Evolutionary conservation across 75 land plant species (phyloP).

Genomic region (Gnetum montanum): DNA sequence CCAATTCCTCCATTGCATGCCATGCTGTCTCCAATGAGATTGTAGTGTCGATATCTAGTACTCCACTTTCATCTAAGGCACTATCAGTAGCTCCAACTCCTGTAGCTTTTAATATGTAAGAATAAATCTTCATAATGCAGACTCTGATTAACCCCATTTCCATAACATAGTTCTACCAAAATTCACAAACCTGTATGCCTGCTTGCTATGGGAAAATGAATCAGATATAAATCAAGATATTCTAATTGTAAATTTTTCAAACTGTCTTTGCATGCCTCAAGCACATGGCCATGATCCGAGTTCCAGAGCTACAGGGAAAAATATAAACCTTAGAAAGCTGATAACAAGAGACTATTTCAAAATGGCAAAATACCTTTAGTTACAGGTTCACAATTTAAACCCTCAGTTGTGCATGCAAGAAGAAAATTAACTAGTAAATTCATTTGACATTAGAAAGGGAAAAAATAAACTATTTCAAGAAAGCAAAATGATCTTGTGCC

Average conservation of each 20-base stretch:
- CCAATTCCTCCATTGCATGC: conserved; percentile 97
- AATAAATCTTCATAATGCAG: no score
- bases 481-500: conserved; percentile 30
- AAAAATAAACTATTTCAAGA: conserved; percentile 3
- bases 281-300: conserved; percentile 92
- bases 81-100: conserved; percentile 88
- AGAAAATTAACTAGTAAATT: no score
- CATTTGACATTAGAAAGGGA: no score
- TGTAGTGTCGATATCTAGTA: conserved; percentile 84
- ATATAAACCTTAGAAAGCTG: not conserved
- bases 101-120: conserved; percentile 12
- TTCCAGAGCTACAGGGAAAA: conserved; percentile 97
- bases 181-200: conserved; percentile 64
- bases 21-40: conserved; percentile 81
- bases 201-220: conserved; percentile 90
- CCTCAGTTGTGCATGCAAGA: conserved; percentile 1
- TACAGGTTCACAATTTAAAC: no score
- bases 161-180: not conserved
- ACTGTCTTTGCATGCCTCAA: conserved; percentile 91
- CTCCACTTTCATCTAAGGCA: conserved; percentile 74
- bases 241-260: conserved; percentile 89
- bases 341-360: no score
- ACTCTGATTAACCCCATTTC: not conserved
- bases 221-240: conserved; percentile 84
- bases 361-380: no score